Evolutionary conservation across 192 early-diverging fungal species (phyloP).

Genomic region (Borealophlyctis nickersoniae): DNA sequence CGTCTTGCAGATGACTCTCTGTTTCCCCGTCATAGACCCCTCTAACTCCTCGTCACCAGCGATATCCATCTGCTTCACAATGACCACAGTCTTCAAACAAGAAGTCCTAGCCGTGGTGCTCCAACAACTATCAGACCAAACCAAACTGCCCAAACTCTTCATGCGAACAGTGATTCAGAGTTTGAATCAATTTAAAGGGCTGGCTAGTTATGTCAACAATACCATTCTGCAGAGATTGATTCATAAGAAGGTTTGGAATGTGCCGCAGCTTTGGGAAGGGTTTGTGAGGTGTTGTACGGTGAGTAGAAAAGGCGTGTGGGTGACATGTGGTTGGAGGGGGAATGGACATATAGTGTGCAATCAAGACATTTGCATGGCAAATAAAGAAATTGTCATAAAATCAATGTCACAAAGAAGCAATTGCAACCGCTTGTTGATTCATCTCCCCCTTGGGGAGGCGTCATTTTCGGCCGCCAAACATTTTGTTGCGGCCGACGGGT

Average conservation of each 20-base stretch:
- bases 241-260: constrained; percentile 64
- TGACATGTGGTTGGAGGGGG: too few relatives aligned
- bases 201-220: constrained; percentile 55
- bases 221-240: constrained; percentile 58
- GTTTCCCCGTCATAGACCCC: background rate
- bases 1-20: background rate
- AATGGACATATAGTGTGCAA: too few relatives aligned
- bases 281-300: constrained; percentile 66
- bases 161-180: constrained; percentile 75
- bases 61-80: constrained; percentile 69
- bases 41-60: constrained; percentile 40
- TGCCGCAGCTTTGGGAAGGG: constrained; percentile 70
- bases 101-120: constrained; percentile 68
- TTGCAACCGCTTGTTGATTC: too few relatives aligned
- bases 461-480: too few relatives aligned
- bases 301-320: too few relatives aligned
- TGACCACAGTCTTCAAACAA: constrained; percentile 62
- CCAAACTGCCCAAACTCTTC: constrained; percentile 65
- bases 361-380: too few relatives aligned
- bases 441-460: too few relatives aligned
- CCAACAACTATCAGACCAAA: constrained; percentile 64
- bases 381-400: too few relatives aligned
- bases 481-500: too few relatives aligned
- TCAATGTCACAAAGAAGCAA: too few relatives aligned
- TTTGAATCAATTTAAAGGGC: constrained; percentile 59